These are phyloP conservation scores for Chalara sp. DNA, from an alignment of 2,329 filamentous ascomycete genomes.

Conservation along the genomic window DNA sequence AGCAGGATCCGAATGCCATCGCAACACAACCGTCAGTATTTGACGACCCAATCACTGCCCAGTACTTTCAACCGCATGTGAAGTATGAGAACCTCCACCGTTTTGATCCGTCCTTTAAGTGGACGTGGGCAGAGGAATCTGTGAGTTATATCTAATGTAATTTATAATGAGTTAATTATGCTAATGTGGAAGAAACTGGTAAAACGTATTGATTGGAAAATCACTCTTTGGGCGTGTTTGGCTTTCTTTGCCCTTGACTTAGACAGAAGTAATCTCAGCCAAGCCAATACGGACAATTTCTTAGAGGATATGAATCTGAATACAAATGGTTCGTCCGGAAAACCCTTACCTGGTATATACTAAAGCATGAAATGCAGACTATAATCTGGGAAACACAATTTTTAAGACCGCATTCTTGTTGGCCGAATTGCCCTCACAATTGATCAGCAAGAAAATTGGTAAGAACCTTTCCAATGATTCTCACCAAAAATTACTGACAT, in stretches of 20 bases:
- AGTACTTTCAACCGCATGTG: slow-evolving; percentile 19
- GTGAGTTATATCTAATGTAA: too few relatives aligned
- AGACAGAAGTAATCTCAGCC: slow-evolving; percentile 50
- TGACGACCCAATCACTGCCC: slow-evolving; percentile 15
- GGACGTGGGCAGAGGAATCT: slow-evolving; percentile 31
- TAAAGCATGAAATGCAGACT: not conserved
- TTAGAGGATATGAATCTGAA: slow-evolving; percentile 38
- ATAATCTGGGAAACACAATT: not conserved
- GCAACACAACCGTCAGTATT: slow-evolving; percentile 22
- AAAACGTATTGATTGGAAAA: not conserved
- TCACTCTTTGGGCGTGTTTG: not conserved
- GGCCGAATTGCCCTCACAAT: not conserved
- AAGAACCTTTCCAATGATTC: slow-evolving; percentile 45
- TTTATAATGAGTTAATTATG: too few relatives aligned
- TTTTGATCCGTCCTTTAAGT: slow-evolving; percentile 30
- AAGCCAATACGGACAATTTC: slow-evolving; percentile 55
- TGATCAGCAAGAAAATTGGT: slow-evolving; percentile 41
- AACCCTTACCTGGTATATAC: not conserved
- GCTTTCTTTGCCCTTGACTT: slow-evolving; percentile 52
- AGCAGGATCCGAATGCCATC: slow-evolving; percentile 12
- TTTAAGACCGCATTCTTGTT: not conserved
- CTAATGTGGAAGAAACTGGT: too few relatives aligned
- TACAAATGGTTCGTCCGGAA: slow-evolving; percentile 30
- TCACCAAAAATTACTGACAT: slow-evolving; percentile 55
- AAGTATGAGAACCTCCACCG: slow-evolving; percentile 32